These are phyloP conservation scores for Kwoniella sp. DNA, from an alignment of 768 basidiomycete genomes.

Conservation along the genomic window DNA sequence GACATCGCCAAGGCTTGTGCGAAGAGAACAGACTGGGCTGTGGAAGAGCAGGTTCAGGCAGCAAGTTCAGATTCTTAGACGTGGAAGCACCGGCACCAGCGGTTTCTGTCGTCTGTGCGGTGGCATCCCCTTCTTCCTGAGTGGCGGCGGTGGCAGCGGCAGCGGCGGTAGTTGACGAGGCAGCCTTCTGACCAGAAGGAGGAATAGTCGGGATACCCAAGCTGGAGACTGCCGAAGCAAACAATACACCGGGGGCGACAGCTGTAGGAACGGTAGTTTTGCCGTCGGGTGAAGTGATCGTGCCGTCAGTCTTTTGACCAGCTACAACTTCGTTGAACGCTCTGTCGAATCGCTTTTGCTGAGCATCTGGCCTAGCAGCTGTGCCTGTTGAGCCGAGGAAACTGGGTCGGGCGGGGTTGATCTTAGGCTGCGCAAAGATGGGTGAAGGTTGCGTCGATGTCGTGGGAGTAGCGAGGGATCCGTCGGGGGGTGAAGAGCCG, in stretches of 20 bases:
- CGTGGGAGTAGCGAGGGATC: constrained; percentile 38
- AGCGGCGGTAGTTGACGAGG: neutral
- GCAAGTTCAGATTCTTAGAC: constrained; percentile 2
- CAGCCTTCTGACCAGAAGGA: constrained; percentile 17
- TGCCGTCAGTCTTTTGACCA: constrained; percentile 19
- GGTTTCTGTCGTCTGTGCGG: neutral
- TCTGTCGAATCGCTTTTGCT: constrained; percentile 41
- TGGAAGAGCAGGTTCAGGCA: constrained; percentile 36
- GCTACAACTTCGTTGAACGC: constrained; percentile 52
- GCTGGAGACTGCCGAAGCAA: constrained; percentile 38
- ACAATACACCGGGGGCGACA: constrained; percentile 48
- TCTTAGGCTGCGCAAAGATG: constrained; percentile 41
- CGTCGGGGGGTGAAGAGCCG: constrained; percentile 44
- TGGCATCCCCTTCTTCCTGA: constrained; percentile 3
- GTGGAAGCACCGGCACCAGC: constrained; percentile 18
- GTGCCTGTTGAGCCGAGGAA: constrained; percentile 33
- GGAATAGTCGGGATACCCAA: constrained; percentile 45
- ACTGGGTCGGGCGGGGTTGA: constrained; percentile 27
- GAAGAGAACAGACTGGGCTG: constrained; percentile 52
- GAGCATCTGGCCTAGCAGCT: constrained; percentile 12
- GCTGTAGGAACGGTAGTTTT: constrained; percentile 30
- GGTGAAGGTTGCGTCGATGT: constrained; percentile 46
- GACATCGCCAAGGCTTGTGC: constrained; percentile 64
- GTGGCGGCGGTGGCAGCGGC: constrained; percentile 2
- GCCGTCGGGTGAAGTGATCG: constrained; percentile 10